Evolutionary conservation across 345 rosid species (phyloP).

Genomic region (Rubroshorea leprosula): DNA sequence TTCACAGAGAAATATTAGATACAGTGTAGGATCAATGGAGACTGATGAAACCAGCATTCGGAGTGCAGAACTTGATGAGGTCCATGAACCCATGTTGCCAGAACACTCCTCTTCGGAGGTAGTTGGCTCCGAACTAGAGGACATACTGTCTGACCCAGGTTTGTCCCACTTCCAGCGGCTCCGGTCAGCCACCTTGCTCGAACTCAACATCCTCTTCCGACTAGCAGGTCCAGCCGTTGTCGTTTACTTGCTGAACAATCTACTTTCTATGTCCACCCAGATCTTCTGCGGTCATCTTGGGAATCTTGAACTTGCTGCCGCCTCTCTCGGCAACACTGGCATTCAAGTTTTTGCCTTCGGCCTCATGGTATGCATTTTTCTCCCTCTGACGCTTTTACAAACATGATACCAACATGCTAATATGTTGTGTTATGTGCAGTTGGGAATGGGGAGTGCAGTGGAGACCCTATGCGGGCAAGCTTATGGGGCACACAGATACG

Average conservation of each 20-base stretch:
- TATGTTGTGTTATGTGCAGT: slow-evolving; percentile 10
- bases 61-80: background rate
- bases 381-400: background rate
- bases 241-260: slow-evolving; percentile 39
- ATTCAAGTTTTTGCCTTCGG: slow-evolving; percentile 44
- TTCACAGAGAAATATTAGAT: too few species aligned
- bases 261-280: slow-evolving; percentile 49
- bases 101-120: background rate
- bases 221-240: slow-evolving; percentile 45
- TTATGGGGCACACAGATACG: slow-evolving; percentile 41
- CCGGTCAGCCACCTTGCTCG: slow-evolving; percentile 30
- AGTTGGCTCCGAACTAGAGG: slow-evolving; percentile 25
- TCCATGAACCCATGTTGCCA: background rate
- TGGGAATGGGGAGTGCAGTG: slow-evolving; percentile 60
- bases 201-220: slow-evolving; percentile 35
- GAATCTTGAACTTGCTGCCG: slow-evolving; percentile 45
- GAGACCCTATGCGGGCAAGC: slow-evolving; percentile 69
- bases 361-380: slow-evolving; percentile 31
- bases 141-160: slow-evolving; percentile 16
- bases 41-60: background rate
- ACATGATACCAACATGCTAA: background rate
- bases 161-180: slow-evolving; percentile 18
- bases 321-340: slow-evolving; percentile 59
- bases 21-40: background rate
- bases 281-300: slow-evolving; percentile 51